These are phyloP conservation scores for Cryphonectria parasitica DNA, from an alignment of 2,329 filamentous ascomycete genomes.

Conservation along the genomic window DNA sequence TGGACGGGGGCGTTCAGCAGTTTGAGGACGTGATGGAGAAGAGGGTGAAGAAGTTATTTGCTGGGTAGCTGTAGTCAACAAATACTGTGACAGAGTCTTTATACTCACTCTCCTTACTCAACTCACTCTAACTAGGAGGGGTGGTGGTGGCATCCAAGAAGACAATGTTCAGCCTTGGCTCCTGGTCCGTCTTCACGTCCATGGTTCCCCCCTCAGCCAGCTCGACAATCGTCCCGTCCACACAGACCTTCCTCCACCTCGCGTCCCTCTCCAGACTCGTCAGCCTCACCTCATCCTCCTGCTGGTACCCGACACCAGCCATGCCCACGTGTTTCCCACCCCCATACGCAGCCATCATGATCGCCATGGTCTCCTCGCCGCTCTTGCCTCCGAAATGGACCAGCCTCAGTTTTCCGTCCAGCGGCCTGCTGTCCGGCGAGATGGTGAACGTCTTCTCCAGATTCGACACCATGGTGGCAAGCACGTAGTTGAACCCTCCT, in stretches of 20 bases:
- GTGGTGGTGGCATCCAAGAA: conserved; percentile 35
- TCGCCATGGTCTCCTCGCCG: conserved; percentile 70
- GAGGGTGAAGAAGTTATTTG: conserved; percentile 53
- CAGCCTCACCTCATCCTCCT: conserved; percentile 69
- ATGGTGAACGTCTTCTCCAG: conserved; percentile 83
- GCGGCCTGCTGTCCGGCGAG: conserved; percentile 70
- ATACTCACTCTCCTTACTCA: too few relatives aligned
- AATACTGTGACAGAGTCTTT: not conserved
- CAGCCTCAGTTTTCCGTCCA: conserved; percentile 72
- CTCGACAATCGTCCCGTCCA: conserved; percentile 88
- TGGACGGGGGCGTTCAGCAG: conserved; percentile 65
- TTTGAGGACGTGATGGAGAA: conserved; percentile 69
- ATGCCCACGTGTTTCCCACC: conserved; percentile 59
- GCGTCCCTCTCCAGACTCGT: conserved; percentile 68
- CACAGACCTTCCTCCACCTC: conserved; percentile 81
- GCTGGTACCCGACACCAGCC: conserved; percentile 69
- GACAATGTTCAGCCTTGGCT: conserved; percentile 49
- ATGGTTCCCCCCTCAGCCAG: conserved; percentile 74
- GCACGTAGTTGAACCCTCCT: conserved; percentile 69
- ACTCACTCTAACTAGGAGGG: too few relatives aligned
- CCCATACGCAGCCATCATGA: conserved; percentile 71
- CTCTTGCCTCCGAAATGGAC: conserved; percentile 74
- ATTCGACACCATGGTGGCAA: conserved; percentile 77
- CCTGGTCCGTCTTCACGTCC: conserved; percentile 58
- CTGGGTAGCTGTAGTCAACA: not conserved